Percentiles rank a stretch among this genome's conserved stretches.
Conservation (phyloP, 345 rosid species). For the Salix udensis region DNA sequence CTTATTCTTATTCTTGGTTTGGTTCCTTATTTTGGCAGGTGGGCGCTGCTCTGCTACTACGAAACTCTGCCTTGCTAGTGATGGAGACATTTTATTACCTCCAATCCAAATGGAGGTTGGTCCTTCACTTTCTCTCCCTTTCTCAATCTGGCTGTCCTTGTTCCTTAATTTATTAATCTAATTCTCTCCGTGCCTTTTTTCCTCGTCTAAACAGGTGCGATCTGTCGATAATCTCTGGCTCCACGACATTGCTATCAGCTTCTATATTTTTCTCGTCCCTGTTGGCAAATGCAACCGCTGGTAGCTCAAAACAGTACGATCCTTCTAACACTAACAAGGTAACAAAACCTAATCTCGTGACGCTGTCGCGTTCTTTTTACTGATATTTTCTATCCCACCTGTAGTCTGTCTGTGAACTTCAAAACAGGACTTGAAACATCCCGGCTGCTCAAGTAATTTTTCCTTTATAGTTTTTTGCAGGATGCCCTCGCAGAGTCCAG, state of each 20-base stretch:
- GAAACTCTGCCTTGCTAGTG: constrained; percentile 15
- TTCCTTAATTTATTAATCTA: constrained; percentile 15
- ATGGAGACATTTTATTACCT: constrained; percentile 18
- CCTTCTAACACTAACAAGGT: constrained; percentile 14
- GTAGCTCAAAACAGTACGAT: not conserved
- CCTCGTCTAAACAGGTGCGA: constrained; percentile 11
- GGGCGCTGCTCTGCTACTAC: constrained; percentile 14
- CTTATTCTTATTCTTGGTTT: constrained; percentile 7
- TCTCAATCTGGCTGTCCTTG: not conserved
- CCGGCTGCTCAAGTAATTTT: not conserved
- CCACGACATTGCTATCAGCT: not conserved
- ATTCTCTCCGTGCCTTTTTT: constrained; percentile 1
- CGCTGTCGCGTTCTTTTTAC: not conserved
- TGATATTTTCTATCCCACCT: not conserved
- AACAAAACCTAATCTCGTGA: not conserved
- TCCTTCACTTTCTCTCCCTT: constrained; percentile 14
- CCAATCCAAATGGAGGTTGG: constrained; percentile 27
- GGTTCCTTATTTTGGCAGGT: constrained; percentile 36
- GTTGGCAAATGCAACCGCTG: not conserved
- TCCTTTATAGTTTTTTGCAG: constrained; percentile 3
- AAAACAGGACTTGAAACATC: not conserved
- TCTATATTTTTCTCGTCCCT: not conserved
- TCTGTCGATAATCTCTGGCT: not conserved
- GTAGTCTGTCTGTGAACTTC: not conserved
- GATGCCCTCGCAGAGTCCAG: not conserved